Conservation (phyloP, 805 yeast genomes). For the Wickerhamiella alocasiicola region DNA sequence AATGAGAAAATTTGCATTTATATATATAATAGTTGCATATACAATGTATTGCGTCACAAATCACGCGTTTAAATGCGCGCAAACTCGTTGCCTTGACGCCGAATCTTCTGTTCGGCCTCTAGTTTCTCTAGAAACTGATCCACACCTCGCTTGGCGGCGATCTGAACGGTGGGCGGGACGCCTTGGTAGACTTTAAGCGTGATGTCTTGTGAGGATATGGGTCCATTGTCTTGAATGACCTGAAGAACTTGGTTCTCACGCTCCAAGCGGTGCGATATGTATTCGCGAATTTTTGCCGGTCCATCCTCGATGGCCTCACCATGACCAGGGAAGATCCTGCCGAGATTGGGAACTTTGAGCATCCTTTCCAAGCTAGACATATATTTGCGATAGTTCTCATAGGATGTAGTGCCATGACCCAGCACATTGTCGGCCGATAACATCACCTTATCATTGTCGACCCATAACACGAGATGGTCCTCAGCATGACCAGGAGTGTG, state of each 20-base stretch:
- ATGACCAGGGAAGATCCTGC: conserved; percentile 29
- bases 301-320: conserved; percentile 27
- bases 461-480: conserved; percentile 28
- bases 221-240: conserved; percentile 13
- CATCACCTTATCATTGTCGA: conserved; percentile 26
- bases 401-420: conserved; percentile 30
- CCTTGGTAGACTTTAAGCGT: conserved; percentile 22
- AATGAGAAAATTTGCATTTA: not conserved
- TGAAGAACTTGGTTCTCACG: conserved; percentile 26
- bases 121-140: conserved; percentile 25
- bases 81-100: not conserved
- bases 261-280: conserved; percentile 26
- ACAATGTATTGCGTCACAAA: no score
- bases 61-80: no score
- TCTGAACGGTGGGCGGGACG: conserved; percentile 20
- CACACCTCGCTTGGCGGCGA: conserved; percentile 27
- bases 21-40: no score
- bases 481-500: conserved; percentile 30
- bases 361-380: conserved; percentile 23
- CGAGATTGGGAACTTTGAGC: conserved; percentile 17
- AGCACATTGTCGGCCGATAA: conserved; percentile 30
- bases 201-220: conserved; percentile 18
- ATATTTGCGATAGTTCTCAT: conserved; percentile 25
- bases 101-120: conserved; percentile 16
- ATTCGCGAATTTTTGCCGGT: conserved; percentile 22